phyloP scores from a whole-genome alignment of 2,329 filamentous ascomycete species.

The Aspergillus awamori region DNA sequence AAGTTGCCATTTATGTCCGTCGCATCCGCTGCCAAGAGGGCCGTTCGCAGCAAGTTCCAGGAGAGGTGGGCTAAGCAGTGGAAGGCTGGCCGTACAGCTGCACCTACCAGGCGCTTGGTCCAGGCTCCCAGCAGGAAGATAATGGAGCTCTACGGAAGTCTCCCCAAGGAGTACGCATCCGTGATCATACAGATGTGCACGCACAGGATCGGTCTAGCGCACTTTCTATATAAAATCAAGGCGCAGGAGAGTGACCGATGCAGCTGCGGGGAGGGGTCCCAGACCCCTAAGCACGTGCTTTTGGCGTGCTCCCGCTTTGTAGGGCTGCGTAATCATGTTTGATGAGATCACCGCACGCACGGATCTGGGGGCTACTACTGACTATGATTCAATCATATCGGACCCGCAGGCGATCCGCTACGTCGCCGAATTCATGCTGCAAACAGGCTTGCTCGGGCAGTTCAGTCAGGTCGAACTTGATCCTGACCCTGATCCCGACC shows the following conservation, averaged over 20 bases:
- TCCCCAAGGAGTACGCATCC: slow-evolving; percentile 1
- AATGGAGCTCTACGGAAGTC: no score
- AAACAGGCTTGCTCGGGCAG: neutral
- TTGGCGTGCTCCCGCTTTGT: neutral
- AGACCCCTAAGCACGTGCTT: slow-evolving; percentile 11
- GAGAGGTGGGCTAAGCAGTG: no score
- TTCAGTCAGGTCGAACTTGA: neutral
- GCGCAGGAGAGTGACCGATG: neutral
- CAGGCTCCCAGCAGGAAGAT: no score
- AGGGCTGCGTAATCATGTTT: neutral
- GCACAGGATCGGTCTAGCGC: slow-evolving; percentile 4
- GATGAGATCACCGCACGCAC: neutral
- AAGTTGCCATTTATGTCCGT: no score
- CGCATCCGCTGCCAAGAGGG: no score
- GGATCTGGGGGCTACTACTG: no score
- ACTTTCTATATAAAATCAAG: slow-evolving; percentile 19
- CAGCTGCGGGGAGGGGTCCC: slow-evolving; percentile 2
- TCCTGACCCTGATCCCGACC: neutral
- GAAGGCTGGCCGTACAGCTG: no score
- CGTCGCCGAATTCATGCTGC: neutral
- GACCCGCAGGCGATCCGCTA: neutral
- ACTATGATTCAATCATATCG: neutral
- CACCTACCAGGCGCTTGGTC: no score
- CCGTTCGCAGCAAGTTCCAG: no score
- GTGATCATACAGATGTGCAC: slow-evolving; percentile 17